Base-by-base conservation (phyloP, 2,329 filamentous ascomycete genomes). In the Trichoderma atroviride region DNA sequence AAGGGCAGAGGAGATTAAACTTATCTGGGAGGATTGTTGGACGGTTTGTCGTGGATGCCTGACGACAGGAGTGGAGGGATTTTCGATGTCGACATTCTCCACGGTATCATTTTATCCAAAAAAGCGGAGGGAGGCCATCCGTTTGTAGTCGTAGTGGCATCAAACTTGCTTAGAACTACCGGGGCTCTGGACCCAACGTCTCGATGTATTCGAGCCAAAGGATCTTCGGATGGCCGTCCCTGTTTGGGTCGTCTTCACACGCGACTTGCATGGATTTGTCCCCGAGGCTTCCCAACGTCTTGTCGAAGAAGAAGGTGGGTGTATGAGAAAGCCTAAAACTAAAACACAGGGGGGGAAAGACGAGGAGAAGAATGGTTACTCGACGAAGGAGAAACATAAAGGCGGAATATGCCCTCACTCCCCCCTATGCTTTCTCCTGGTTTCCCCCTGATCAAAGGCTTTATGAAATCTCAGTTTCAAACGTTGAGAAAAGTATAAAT, bases 261-360 rank as follows among this genome's bases (percentile, higher is more conserved):
- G 53, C 53, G 52, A 27, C 53, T 47, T 43, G 47, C 62, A 65
- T 57, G 62, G 35, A 65, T 67, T 40, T 13, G n/a, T n/a, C 55
- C 22, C 63, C 55, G 63, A 67, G 47, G 19, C 1, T 58, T 33
- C 58, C 29, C 29, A 50, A 59, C 22, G 40, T 47, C 29, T 22
- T 5, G 55, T 35, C 19, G 40, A 43, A n/a, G 40, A 19, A 50
- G 13, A 27, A 31, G 37, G 55, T 67, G 55, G 55, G 50, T 67
- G 63, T 40, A 67, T 27, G n/a, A 40, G n/a, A 43, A 58, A 50
- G 53, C 19, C 27, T 27, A 11, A 16, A 35, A 24, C 40, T n/a
- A 19, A 43, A 43, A 43, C 40, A 43, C 40, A n/a, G 40, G 40
- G 40, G 40, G 9, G 19, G 22, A 13, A 19, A 19, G 50, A 33